Evolutionary conservation across 2,329 filamentous ascomycete species (phyloP).

Genomic region (Elsinoe ampelina): DNA sequence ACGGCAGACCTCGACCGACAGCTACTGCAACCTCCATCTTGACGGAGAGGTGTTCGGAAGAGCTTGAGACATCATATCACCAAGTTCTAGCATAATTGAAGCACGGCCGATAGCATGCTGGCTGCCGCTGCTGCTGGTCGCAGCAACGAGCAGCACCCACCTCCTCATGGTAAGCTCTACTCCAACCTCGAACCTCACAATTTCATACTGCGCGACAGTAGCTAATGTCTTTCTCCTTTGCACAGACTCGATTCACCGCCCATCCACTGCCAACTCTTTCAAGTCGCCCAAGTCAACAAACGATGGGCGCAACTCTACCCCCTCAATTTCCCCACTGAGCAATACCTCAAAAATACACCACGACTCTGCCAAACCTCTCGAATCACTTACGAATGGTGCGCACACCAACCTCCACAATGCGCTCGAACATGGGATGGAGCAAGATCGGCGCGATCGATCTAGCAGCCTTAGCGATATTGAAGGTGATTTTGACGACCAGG

Average conservation of each 20-base stretch:
- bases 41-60: too few relatives aligned
- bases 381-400: constrained; percentile 1
- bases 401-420: constrained; percentile 17
- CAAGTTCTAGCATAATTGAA: background rate
- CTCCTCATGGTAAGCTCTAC: background rate
- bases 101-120: constrained; percentile 15
- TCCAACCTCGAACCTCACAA: background rate
- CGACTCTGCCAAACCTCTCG: constrained; percentile 7
- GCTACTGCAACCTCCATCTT: background rate
- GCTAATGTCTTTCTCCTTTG: background rate
- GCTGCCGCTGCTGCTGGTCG: constrained; percentile 23
- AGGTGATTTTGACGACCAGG: constrained; percentile 59
- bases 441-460: constrained; percentile 44
- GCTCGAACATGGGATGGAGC: constrained; percentile 17
- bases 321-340: constrained; percentile 28
- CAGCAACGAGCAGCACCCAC: constrained; percentile 18
- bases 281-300: constrained; percentile 9
- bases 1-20: background rate
- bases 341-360: constrained; percentile 23
- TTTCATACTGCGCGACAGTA: background rate
- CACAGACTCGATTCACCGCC: constrained; percentile 5
- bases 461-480: constrained; percentile 92
- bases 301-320: constrained; percentile 18
- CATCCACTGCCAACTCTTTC: constrained; percentile 4
- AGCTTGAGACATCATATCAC: too few relatives aligned